phyloP scores from a whole-genome alignment of 2,329 filamentous ascomycete genomes.

The Elsinoe australis region DNA sequence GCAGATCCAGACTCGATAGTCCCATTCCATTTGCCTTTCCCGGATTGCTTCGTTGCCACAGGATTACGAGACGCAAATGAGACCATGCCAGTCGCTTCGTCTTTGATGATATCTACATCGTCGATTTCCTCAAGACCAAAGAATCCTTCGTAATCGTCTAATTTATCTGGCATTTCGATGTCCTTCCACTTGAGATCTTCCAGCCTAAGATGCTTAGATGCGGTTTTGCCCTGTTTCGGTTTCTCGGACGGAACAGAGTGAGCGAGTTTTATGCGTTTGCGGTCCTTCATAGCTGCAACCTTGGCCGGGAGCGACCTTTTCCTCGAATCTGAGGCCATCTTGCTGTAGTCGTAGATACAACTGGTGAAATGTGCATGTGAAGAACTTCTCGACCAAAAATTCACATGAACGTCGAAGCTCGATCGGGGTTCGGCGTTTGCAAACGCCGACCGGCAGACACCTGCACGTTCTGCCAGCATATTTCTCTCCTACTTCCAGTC shows the following conservation, averaged over 20 bases:
- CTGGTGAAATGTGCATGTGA: not conserved
- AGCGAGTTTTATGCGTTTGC: constrained; percentile 39
- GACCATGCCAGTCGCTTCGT: constrained; percentile 41
- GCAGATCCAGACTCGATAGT: too few species aligned
- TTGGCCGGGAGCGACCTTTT: constrained; percentile 36
- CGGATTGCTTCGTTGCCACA: constrained; percentile 32
- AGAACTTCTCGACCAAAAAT: constrained; percentile 2
- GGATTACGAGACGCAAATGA: constrained; percentile 30
- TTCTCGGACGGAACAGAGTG: constrained; percentile 7
- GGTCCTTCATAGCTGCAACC: constrained; percentile 34
- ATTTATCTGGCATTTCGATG: constrained; percentile 62
- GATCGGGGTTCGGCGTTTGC: constrained; percentile 9
- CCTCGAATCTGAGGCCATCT: constrained; percentile 19
- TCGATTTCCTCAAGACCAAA: constrained; percentile 87
- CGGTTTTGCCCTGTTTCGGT: constrained; percentile 17
- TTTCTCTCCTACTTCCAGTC: not conserved
- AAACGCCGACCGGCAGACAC: too few species aligned
- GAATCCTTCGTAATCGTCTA: constrained; percentile 89
- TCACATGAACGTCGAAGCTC: not conserved
- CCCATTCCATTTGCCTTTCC: too few species aligned
- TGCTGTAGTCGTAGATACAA: too few species aligned
- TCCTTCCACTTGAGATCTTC: constrained; percentile 56
- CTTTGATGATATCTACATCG: constrained; percentile 72
- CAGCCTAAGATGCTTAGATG: constrained; percentile 32
- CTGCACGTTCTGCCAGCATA: not conserved